A percentile compares a stretch with the other conserved stretches of the same genome.
Conservation (phyloP, 2,329 filamentous ascomycete species). For the Tympanopsis confertula region DNA sequence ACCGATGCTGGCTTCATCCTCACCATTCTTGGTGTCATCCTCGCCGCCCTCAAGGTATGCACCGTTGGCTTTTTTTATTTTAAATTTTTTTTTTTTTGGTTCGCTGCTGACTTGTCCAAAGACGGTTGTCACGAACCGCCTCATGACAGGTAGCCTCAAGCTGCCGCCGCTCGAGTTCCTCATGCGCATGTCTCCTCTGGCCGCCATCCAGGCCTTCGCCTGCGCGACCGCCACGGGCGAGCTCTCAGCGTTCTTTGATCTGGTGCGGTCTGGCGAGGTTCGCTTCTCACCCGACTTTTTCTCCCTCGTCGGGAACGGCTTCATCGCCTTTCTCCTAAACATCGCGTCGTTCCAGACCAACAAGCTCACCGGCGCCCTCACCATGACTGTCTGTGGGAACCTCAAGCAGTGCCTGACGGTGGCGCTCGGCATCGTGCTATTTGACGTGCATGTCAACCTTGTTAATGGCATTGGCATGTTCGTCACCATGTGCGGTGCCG, state of each 20-base stretch:
- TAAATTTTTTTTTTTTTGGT: background rate
- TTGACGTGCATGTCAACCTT: slow-evolving; percentile 34
- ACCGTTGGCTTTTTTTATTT: background rate
- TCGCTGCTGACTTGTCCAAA: slow-evolving; percentile 12
- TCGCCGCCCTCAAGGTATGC: slow-evolving; percentile 39
- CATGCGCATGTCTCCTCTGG: slow-evolving; percentile 50
- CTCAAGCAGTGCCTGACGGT: slow-evolving; percentile 46
- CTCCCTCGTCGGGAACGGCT: slow-evolving; percentile 36
- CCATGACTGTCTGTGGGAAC: slow-evolving; percentile 48
- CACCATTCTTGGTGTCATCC: slow-evolving; percentile 38
- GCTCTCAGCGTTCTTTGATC: slow-evolving; percentile 25
- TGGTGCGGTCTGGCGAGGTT: slow-evolving; percentile 18
- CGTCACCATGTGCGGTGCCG: slow-evolving; percentile 41
- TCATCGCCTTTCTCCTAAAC: slow-evolving; percentile 42
- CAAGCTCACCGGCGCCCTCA: slow-evolving; percentile 42
- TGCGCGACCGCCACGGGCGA: slow-evolving; percentile 42
- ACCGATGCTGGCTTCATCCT: slow-evolving; percentile 43
- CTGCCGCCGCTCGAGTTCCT: slow-evolving; percentile 48
- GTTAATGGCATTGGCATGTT: slow-evolving; percentile 44
- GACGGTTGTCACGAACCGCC: slow-evolving; percentile 51
- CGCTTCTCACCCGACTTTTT: slow-evolving; percentile 20
- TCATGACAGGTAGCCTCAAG: slow-evolving; percentile 48
- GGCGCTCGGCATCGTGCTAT: slow-evolving; percentile 37
- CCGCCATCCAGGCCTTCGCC: slow-evolving; percentile 39
- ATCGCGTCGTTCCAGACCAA: slow-evolving; percentile 46